These are phyloP conservation scores for Exophiala phaeomuriformis DNA, from an alignment of 2,329 filamentous ascomycete genomes.

Conservation along the genomic window DNA sequence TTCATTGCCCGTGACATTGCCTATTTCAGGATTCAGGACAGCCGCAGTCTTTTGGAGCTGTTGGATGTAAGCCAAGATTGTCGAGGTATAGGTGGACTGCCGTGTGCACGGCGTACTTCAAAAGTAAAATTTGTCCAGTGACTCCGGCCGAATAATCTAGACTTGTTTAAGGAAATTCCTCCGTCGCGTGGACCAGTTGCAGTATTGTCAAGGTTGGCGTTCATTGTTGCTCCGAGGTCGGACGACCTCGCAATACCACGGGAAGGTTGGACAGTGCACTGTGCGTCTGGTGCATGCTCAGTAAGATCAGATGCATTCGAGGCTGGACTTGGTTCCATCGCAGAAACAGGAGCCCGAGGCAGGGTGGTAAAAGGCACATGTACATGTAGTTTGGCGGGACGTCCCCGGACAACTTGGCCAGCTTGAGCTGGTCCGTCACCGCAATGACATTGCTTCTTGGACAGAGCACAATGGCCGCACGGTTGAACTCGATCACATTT, in stretches of 20 bases:
- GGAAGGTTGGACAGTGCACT: neutral
- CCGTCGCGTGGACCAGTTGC: neutral
- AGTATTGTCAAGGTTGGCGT: neutral
- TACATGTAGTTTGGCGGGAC: neutral
- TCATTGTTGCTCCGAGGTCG: neutral
- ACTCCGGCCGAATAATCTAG: slow-evolving; percentile 26
- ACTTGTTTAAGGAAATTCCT: slow-evolving; percentile 18
- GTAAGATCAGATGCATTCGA: neutral
- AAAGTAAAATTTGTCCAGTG: slow-evolving; percentile 27
- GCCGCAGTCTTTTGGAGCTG: neutral
- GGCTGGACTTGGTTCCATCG: neutral
- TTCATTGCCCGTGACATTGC: slow-evolving; percentile 10
- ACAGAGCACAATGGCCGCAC: slow-evolving; percentile 25
- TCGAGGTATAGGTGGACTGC: neutral
- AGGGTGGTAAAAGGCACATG: neutral
- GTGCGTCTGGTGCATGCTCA: neutral
- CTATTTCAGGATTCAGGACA: slow-evolving; percentile 4
- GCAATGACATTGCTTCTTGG: slow-evolving; percentile 22
- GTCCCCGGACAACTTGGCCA: neutral
- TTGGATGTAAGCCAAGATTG: neutral
- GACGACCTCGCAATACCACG: neutral
- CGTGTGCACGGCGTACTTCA: slow-evolving; percentile 16
- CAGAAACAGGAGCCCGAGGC: neutral
- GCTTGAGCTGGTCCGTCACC: neutral
- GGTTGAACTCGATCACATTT: slow-evolving; percentile 29